Conservation (phyloP, 1,139 yeast genomes). For the Kurtzmaniella quercitrusa region DNA sequence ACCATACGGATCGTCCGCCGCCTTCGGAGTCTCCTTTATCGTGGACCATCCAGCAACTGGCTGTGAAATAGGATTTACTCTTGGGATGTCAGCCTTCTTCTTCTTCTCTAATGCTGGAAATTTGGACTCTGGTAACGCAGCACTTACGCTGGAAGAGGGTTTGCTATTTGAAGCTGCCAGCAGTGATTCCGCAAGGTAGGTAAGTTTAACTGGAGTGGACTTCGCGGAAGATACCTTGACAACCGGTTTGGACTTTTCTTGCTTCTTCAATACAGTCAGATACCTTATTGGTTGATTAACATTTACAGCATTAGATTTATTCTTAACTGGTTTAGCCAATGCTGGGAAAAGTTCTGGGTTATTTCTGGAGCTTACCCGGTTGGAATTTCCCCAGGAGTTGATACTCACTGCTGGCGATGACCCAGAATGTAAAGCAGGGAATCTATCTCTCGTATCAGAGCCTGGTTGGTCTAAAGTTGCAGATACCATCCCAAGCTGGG, state of each 20-base stretch:
- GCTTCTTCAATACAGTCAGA: constrained; percentile 36
- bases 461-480: background rate
- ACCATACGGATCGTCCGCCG: constrained; percentile 1
- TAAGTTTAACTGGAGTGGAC: background rate
- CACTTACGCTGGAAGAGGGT: constrained; percentile 7
- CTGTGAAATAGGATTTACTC: constrained; percentile 30
- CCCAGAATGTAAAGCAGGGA: constrained; percentile 28
- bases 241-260: constrained; percentile 6
- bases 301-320: constrained; percentile 11
- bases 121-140: constrained; percentile 18
- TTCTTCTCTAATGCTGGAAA: constrained; percentile 40
- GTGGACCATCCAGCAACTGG: constrained; percentile 5
- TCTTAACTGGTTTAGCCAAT: constrained; percentile 36
- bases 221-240: background rate
- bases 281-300: constrained; percentile 31
- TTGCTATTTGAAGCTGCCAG: constrained; percentile 5
- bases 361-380: constrained; percentile 9
- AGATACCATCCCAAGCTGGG: constrained; percentile 1
- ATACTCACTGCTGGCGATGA: constrained; percentile 14
- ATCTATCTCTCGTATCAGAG: constrained; percentile 15
- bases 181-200: background rate
- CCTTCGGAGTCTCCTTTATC: background rate
- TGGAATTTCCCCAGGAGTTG: constrained; percentile 28
- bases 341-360: constrained; percentile 48
- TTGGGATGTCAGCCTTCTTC: constrained; percentile 31